Conservation (phyloP, 169 alveolate genomes). For the Cryptosporidium xiaoi region DNA sequence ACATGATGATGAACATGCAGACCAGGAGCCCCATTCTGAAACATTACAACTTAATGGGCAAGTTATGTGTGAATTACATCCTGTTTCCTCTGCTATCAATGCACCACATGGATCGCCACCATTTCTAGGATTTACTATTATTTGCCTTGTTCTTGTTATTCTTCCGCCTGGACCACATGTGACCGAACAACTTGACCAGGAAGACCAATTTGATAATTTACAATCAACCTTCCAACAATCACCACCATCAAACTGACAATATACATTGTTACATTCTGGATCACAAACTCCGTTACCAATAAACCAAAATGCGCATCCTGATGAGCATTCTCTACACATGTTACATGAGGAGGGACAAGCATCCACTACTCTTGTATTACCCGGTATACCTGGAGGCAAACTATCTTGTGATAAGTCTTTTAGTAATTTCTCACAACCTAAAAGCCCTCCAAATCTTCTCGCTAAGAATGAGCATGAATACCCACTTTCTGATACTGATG, state of each 20-base stretch:
- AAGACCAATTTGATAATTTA: conserved; percentile 74
- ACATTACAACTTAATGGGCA: conserved; percentile 78
- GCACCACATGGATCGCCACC: conserved; percentile 78
- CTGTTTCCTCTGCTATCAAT: conserved; percentile 51
- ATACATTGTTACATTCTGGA: conserved; percentile 77
- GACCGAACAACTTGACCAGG: conserved; percentile 70
- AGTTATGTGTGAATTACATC: conserved; percentile 77
- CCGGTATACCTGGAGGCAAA: conserved; percentile 77
- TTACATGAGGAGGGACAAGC: conserved; percentile 81
- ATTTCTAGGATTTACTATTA: conserved; percentile 74
- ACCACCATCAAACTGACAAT: conserved; percentile 82
- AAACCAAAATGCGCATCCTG: conserved; percentile 82
- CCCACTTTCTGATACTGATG: conserved; percentile 79
- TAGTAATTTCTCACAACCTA: conserved; percentile 78
- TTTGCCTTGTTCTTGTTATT: conserved; percentile 74
- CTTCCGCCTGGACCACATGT: conserved; percentile 75
- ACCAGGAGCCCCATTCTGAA: conserved; percentile 80
- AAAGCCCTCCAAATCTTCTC: conserved; percentile 77
- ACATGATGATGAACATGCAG: conserved; percentile 78
- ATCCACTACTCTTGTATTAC: conserved; percentile 80
- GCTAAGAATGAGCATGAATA: conserved; percentile 78
- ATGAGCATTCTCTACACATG: conserved; percentile 80
- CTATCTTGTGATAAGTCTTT: conserved; percentile 78
- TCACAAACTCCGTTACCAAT: conserved; percentile 81
- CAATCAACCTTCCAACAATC: conserved; percentile 82